Evolutionary conservation across 805 yeast genomes (phyloP).

Genomic region (Candida boidinii): DNA sequence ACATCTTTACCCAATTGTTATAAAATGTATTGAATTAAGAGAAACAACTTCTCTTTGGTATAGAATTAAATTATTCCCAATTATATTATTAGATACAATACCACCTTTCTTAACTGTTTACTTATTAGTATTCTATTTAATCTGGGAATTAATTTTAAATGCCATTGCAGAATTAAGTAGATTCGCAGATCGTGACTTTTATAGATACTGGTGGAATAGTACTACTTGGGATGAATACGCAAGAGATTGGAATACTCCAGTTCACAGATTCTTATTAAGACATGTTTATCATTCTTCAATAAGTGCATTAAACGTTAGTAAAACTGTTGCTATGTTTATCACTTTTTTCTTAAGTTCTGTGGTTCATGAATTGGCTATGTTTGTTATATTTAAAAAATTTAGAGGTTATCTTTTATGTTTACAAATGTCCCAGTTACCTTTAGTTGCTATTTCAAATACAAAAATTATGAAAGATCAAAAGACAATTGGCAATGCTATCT

Average conservation of each 20-base stretch:
- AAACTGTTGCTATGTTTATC: constrained; percentile 59
- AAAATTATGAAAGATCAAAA: constrained; percentile 45
- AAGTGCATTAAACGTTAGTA: constrained; percentile 61
- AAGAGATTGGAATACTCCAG: constrained; percentile 91
- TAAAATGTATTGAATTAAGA: constrained; percentile 48
- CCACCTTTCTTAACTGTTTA: constrained; percentile 77
- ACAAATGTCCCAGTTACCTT: constrained; percentile 85
- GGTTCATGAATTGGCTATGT: constrained; percentile 92
- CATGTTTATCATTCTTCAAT: constrained; percentile 93
- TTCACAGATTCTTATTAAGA: constrained; percentile 77
- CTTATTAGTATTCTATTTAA: constrained; percentile 72
- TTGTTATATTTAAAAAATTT: constrained; percentile 66
- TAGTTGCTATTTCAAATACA: constrained; percentile 56
- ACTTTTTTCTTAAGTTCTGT: constrained; percentile 75
- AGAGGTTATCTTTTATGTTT: constrained; percentile 73
- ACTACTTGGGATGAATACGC: constrained; percentile 91
- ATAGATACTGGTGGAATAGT: constrained; percentile 98
- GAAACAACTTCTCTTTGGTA: constrained; percentile 34
- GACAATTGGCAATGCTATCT: constrained; percentile 68
- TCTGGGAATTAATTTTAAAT: constrained; percentile 93
- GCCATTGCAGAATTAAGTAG: constrained; percentile 80
- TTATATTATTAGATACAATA: constrained; percentile 59
- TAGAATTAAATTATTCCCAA: constrained; percentile 40
- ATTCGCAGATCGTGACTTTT: constrained; percentile 88
- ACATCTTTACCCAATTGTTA: constrained; percentile 64